Evolutionary conservation across 108 stramenopile species (phyloP).

Genomic region (Cyclotella cryptica): DNA sequence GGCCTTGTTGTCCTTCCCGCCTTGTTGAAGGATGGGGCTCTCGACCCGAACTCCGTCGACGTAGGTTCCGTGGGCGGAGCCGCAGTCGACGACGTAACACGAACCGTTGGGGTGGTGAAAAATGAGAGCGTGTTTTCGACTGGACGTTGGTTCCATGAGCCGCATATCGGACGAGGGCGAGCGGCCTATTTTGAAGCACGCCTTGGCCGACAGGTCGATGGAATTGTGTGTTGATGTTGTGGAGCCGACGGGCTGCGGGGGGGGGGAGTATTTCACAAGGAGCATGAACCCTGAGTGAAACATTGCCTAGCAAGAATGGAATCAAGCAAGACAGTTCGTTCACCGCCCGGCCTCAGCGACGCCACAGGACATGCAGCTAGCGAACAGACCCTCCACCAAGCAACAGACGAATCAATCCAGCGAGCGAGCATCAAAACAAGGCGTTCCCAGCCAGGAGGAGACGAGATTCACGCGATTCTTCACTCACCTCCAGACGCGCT

Average conservation of each 20-base stretch:
- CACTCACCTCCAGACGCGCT: slow-evolving; percentile 74
- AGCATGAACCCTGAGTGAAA: not conserved
- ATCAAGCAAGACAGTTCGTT: slow-evolving; percentile 9
- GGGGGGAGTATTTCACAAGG: not conserved
- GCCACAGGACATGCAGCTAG: not conserved
- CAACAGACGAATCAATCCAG: not conserved
- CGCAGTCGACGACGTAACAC: slow-evolving; percentile 85
- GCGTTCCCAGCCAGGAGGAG: not conserved
- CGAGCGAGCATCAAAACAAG: not conserved
- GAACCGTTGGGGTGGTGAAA: slow-evolving; percentile 88
- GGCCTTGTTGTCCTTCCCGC: slow-evolving; percentile 32
- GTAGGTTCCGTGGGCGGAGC: slow-evolving; percentile 82
- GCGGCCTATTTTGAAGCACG: slow-evolving; percentile 74
- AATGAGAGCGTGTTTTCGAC: slow-evolving; percentile 79
- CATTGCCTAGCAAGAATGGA: slow-evolving; percentile 1
- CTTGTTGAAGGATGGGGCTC: slow-evolving; percentile 52
- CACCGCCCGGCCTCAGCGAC: not conserved
- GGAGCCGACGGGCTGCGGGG: slow-evolving; percentile 72
- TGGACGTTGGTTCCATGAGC: slow-evolving; percentile 73
- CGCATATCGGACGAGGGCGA: slow-evolving; percentile 75
- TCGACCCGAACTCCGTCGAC: slow-evolving; percentile 72
- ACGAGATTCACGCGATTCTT: not conserved
- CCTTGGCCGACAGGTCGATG: slow-evolving; percentile 69
- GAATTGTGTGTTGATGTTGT: slow-evolving; percentile 61
- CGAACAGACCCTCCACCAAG: not conserved